A percentile compares a stretch with the other conserved stretches of the same genome.
Evolutionary conservation across 805 yeast genomes (phyloP).

Genomic region (Starmerella scarabaei): DNA sequence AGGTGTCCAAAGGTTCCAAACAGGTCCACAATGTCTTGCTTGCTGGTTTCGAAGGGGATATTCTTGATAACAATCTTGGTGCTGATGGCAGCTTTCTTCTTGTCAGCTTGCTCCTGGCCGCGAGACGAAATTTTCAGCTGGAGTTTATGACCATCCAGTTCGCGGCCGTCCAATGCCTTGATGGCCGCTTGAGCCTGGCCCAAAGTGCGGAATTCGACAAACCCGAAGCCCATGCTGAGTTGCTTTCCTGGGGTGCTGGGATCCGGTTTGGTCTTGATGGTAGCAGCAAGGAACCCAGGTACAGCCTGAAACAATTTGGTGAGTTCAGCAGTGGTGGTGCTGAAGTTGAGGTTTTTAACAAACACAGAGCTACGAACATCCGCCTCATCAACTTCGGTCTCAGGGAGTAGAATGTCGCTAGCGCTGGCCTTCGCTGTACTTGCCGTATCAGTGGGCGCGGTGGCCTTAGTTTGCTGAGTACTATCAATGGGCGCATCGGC

Average conservation of each 20-base stretch:
- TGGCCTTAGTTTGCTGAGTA: slow-evolving; percentile 29
- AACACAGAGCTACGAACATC: slow-evolving; percentile 69
- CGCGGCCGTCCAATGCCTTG: slow-evolving; percentile 55
- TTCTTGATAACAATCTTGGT: slow-evolving; percentile 83
- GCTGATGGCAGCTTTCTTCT: slow-evolving; percentile 16
- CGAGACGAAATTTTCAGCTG: slow-evolving; percentile 83
- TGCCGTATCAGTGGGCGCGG: slow-evolving; percentile 29
- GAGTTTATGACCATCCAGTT: slow-evolving; percentile 77
- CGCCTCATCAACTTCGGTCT: slow-evolving; percentile 27
- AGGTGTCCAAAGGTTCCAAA: slow-evolving; percentile 91
- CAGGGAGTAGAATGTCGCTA: slow-evolving; percentile 17
- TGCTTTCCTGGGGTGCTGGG: slow-evolving; percentile 51
- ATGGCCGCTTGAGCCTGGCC: slow-evolving; percentile 72
- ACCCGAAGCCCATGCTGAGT: slow-evolving; percentile 96
- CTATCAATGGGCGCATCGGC: slow-evolving; percentile 33
- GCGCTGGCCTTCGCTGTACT: slow-evolving; percentile 28
- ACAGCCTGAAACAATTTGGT: slow-evolving; percentile 50
- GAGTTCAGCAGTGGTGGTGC: slow-evolving; percentile 51
- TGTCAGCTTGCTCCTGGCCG: slow-evolving; percentile 28
- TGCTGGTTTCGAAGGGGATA: slow-evolving; percentile 89
- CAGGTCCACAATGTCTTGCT: slow-evolving; percentile 83
- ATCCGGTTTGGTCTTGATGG: slow-evolving; percentile 79
- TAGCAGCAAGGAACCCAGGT: slow-evolving; percentile 70
- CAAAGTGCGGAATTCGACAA: slow-evolving; percentile 72
- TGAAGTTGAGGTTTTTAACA: slow-evolving; percentile 81